These are phyloP conservation scores for Ogataea trehaloabstinens DNA, from an alignment of 805 yeast genomes.

Conservation along the genomic window DNA sequence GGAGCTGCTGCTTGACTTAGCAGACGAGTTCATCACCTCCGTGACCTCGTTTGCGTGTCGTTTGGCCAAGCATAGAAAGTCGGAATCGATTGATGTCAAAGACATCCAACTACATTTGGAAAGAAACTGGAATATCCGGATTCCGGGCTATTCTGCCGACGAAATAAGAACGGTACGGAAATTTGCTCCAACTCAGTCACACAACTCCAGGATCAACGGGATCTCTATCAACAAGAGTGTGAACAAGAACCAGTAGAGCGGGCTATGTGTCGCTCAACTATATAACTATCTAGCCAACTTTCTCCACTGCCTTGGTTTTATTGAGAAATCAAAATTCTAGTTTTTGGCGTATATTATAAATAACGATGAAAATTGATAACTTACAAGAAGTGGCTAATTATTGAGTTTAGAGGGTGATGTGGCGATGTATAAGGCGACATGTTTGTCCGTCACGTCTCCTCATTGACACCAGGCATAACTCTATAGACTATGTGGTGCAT, in stretches of 20 bases:
- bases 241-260: slow-evolving; percentile 41
- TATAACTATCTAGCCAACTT: too few relatives aligned
- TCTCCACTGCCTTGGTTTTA: too few relatives aligned
- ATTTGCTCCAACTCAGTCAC: slow-evolving; percentile 62
- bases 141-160: slow-evolving; percentile 92
- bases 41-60: slow-evolving; percentile 94
- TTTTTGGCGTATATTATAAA: too few relatives aligned
- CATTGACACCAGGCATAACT: slow-evolving; percentile 8
- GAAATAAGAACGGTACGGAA: slow-evolving; percentile 78
- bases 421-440: background rate
- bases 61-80: slow-evolving; percentile 89
- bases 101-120: slow-evolving; percentile 92
- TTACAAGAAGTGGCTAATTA: too few relatives aligned
- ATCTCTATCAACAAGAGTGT: slow-evolving; percentile 64
- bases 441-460: slow-evolving; percentile 13
- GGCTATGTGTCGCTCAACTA: too few relatives aligned
- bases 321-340: too few relatives aligned
- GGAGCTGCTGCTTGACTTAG: slow-evolving; percentile 83
- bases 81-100: slow-evolving; percentile 79
- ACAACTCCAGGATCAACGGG: slow-evolving; percentile 68
- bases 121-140: slow-evolving; percentile 89
- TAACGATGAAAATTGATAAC: too few relatives aligned
- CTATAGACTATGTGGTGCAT: slow-evolving; percentile 20
- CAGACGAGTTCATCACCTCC: slow-evolving; percentile 90
- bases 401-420: too few relatives aligned